Evolutionary conservation across 345 rosid genomes (phyloP).

Genomic region (Salix udensis): DNA sequence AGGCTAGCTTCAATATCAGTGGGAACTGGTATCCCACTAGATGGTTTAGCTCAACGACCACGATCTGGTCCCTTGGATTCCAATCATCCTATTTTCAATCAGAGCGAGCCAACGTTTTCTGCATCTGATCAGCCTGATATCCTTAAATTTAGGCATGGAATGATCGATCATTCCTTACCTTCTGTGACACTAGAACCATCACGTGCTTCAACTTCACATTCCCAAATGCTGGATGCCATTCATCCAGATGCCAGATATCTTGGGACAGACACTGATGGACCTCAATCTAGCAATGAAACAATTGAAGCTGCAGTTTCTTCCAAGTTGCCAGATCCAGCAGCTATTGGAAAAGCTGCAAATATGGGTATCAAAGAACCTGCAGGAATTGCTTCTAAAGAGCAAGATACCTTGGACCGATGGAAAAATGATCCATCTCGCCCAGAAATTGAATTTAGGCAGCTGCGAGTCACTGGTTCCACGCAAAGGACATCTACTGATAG

Average conservation of each 20-base stretch:
- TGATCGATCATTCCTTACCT: conserved; percentile 42
- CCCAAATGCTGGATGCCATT: conserved; percentile 63
- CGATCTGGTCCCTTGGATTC: conserved; percentile 78
- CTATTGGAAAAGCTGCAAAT: conserved; percentile 37
- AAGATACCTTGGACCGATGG: conserved; percentile 43
- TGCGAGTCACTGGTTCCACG: conserved; percentile 39
- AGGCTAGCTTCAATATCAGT: conserved; percentile 68
- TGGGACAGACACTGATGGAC: conserved; percentile 51
- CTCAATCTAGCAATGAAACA: conserved; percentile 54
- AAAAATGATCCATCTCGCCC: conserved; percentile 38
- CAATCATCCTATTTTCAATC: conserved; percentile 54
- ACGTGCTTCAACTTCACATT: conserved; percentile 63
- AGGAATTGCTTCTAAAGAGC: conserved; percentile 30
- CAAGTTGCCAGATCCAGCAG: conserved; percentile 35
- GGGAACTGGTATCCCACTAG: conserved; percentile 53
- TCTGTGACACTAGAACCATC: conserved; percentile 54
- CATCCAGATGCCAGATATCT: conserved; percentile 47
- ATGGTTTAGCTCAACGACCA: conserved; percentile 55
- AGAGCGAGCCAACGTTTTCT: conserved; percentile 49
- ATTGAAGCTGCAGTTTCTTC: conserved; percentile 41
- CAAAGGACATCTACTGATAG: conserved; percentile 69
- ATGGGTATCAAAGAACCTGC: conserved; percentile 28
- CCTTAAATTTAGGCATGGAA: conserved; percentile 53
- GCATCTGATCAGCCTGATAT: conserved; percentile 59
- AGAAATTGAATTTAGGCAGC: conserved; percentile 59